These are phyloP conservation scores for Hortaea werneckii DNA, from an alignment of 2,329 filamentous ascomycete species.

Conservation along the genomic window DNA sequence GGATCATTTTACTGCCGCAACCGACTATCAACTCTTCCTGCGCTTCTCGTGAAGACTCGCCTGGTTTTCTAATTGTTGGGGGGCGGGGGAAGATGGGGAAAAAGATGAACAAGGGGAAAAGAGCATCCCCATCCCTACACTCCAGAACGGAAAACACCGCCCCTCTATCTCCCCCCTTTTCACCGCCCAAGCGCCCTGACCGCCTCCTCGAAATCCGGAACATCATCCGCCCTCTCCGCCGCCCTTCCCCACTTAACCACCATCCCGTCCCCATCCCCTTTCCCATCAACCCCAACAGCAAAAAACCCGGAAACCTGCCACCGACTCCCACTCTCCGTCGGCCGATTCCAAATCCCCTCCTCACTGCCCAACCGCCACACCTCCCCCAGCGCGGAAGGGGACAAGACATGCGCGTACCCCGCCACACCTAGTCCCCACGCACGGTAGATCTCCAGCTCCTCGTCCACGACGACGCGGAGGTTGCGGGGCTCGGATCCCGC, in stretches of 20 bases:
- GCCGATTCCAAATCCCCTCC: conserved; percentile 57
- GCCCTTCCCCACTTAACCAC: conserved; percentile 44
- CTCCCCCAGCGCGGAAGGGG: conserved; percentile 47
- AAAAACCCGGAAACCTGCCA: conserved; percentile 63
- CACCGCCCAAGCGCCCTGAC: neutral
- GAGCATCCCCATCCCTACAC: neutral
- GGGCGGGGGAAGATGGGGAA: too few species aligned
- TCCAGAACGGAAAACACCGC: neutral
- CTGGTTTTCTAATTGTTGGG: too few species aligned
- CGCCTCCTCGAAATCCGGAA: conserved; percentile 24
- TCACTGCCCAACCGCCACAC: conserved; percentile 48
- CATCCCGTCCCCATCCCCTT: conserved; percentile 13
- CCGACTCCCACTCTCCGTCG: conserved; percentile 54
- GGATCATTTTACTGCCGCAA: too few species aligned
- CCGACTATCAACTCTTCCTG: too few species aligned
- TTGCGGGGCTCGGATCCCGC: conserved; percentile 46
- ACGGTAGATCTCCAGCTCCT: conserved; percentile 49
- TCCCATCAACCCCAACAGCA: conserved; percentile 31
- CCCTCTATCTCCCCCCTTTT: neutral
- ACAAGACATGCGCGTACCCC: conserved; percentile 53
- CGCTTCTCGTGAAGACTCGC: too few species aligned
- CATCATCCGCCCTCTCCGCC: conserved; percentile 41
- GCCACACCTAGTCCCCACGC: conserved; percentile 56
- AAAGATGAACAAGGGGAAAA: too few species aligned
- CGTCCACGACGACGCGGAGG: conserved; percentile 51